Evolutionary conservation across 2,329 filamentous ascomycete genomes (phyloP).

Genomic region (Ophiostoma ips): DNA sequence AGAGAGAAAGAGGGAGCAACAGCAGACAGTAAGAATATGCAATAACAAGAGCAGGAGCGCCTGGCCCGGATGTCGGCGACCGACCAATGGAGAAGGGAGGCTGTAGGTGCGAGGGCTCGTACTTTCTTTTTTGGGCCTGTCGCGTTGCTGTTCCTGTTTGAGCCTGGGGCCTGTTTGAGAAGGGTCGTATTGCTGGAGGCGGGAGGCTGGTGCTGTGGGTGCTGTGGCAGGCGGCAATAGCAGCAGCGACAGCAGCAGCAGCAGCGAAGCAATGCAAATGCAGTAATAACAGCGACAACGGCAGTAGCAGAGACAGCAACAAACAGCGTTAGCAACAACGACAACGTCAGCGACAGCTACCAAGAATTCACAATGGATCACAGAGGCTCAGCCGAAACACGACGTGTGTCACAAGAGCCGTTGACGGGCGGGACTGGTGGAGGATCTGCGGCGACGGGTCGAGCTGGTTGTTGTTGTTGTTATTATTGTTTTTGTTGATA

Average conservation of each 20-base stretch:
- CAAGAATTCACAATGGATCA: not conserved
- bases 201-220: too few relatives aligned
- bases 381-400: constrained; percentile 17
- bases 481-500: too few relatives aligned
- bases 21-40: not conserved
- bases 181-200: not conserved
- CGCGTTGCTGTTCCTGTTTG: not conserved
- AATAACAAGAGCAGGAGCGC: not conserved
- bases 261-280: too few relatives aligned
- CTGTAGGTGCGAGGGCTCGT: not conserved
- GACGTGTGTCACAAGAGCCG: constrained; percentile 12
- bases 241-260: too few relatives aligned
- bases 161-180: not conserved
- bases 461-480: too few relatives aligned
- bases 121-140: not conserved
- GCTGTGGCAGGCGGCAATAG: too few relatives aligned
- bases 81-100: not conserved
- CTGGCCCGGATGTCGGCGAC: not conserved
- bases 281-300: not conserved
- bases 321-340: not conserved
- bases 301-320: not conserved
- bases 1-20: not conserved
- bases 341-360: too few relatives aligned
- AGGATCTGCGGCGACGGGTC: constrained; percentile 8
- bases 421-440: constrained; percentile 5